A percentile compares a stretch with the other conserved stretches of the same genome.
Evolutionary conservation across 306 rosid genomes (phyloP).

Genomic region (Castanea crenata): DNA sequence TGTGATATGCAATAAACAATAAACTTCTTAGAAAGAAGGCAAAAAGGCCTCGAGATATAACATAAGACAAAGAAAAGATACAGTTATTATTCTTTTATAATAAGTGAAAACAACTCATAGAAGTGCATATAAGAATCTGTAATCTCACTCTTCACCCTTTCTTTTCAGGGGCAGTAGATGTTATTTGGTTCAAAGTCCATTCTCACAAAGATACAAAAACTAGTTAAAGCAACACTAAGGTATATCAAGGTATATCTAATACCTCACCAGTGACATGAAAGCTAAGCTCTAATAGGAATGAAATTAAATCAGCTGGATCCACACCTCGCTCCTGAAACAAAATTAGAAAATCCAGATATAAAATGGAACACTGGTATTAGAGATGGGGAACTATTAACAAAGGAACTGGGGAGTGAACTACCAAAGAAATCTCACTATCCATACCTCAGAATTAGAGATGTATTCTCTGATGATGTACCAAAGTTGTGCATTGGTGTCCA

Average conservation of each 20-base stretch:
- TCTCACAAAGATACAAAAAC: not conserved
- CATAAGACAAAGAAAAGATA: not conserved
- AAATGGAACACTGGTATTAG: not conserved
- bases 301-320: conserved; percentile 85
- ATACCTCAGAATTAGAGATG: conserved; percentile 92
- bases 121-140: not conserved
- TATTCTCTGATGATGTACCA: conserved; percentile 98
- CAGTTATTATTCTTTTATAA: not conserved
- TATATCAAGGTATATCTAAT: conserved; percentile 18
- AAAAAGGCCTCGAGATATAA: not conserved
- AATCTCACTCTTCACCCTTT: not conserved
- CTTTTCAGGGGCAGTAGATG: not conserved
- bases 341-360: conserved; percentile 16
- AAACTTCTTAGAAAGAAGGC: conserved; percentile 5
- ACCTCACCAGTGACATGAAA: conserved; percentile 97
- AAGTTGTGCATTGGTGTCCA: conserved; percentile 97
- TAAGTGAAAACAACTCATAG: not conserved
- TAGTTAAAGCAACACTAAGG: conserved; percentile 4
- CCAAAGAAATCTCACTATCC: not conserved
- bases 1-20: conserved; percentile 13
- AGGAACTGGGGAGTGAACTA: not conserved
- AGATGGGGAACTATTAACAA: not conserved
- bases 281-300: conserved; percentile 93
- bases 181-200: not conserved
- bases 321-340: conserved; percentile 76